Evolutionary conservation across 345 rosid species (phyloP), one percentile per base, ranked within the genome.

Genomic region (Lepidium africanum): DNA sequence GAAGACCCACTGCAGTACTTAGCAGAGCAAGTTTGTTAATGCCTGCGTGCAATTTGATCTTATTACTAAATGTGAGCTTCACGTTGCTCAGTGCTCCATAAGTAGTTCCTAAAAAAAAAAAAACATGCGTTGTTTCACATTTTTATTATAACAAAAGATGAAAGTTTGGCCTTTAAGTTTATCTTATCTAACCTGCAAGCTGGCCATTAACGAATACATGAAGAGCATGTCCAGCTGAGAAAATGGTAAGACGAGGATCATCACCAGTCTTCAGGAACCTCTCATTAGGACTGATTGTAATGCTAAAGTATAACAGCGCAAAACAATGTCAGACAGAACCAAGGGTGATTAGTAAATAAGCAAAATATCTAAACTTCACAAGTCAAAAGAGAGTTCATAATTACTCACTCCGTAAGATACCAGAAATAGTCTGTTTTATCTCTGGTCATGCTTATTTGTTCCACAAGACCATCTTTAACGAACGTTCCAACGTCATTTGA

Each of bases 361-460:
- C 63, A 41, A 16, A 72, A 73, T 86, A 95, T 61, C 87, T 75
- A 38, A 90, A 95, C 73, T 81, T 95, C 71, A 88, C 38, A 76
- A 85, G 83, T 39, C 86, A 86, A 8, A 42, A 50, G 7, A 10
- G 15, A 41, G 54, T 25, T 8, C 32, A 35, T 3, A 45, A 4
- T 32, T 23, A 82, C 97, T 86, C 45, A 94, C 99, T 87, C 91
- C 58, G 97, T 87, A 80, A 84, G 82, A 79, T 87, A 94, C 99
- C 99, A 94, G 78, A 94, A 75, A 64, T 94, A 94, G 74, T 94
- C 99, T 14, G 99, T 69, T n/a, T 58, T 27, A 67, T 94, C 97
- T 74, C 85, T 67, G 15, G 99, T 91, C 56, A 89, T 68, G 71
- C 79, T 79, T 59, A 87, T 65, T 76, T 94, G 99, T 76, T 91